Base-by-base conservation (phyloP, 2,329 filamentous ascomycete genomes). In the Diplocarpon rosae region DNA sequence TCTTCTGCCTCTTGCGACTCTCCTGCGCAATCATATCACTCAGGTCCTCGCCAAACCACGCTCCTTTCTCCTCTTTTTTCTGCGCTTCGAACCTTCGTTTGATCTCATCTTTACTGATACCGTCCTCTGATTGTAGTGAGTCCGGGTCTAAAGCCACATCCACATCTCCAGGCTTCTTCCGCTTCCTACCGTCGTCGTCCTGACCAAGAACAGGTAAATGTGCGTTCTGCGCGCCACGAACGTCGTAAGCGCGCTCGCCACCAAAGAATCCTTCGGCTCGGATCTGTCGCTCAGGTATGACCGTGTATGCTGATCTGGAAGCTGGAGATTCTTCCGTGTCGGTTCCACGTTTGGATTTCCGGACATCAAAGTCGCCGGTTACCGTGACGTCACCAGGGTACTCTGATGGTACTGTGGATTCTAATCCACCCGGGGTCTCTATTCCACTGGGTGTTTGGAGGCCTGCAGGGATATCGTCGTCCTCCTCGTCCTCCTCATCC, bases 1-100 rank as follows among this genome's bases (percentile, higher is more conserved):
- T 78, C 74, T 89, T 93, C 62, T 89, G 75, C 62, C 88, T 76
- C 74, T 96, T 96, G 53, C 87, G 76, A 60, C 81, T 87, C 68
- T 96, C 92, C 58, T 86, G 82, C 11, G 87, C 87, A 68, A 98
- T 95, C 85, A 98, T 93, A 59, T 95, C 85, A 57, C 82, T 90
- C 45, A 98, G 66, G 61, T 95, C 90, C 56, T 96, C 90, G 62
- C 94, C 85, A 65, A 83, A 82, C 17, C 75, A 63, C 14, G 74
- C 47, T 69, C 71, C 59, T 65, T 76, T 61, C 69, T 83, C 71
- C 69, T 74, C 73, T 58, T 77, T 72, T 57, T 75, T 73, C 62
- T 78, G 70, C 29, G 71, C 78, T 47, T 96, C 89, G 59, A 93
- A 98, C 60, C 82, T 75, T 58, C 75, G 79, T 63, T 75, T 76